Evolutionary conservation across 2,329 filamentous ascomycete species (phyloP), one percentile per base, ranked within the genome.

Genomic region (Cryphonectria parasitica): DNA sequence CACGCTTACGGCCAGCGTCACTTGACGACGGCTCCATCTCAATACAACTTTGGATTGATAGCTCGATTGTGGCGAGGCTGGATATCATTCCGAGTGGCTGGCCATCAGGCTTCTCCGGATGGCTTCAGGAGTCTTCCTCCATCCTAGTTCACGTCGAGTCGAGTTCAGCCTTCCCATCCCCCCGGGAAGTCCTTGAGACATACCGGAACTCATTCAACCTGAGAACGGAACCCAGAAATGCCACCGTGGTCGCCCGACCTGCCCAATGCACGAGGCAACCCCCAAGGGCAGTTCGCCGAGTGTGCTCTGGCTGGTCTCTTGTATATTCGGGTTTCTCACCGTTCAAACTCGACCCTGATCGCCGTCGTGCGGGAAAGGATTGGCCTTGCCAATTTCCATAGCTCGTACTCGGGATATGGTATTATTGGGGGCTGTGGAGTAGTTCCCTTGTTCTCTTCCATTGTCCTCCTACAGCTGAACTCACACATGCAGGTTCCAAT

Each of bases 1-100:
- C 62, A 66, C 58, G 69, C 61, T 36, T 43, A 25, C 11, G 43
- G 19, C 34, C 22, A 25, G 22, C 28, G 49, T 64, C 43, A 64
- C 63, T 28, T 39, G 39, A 43, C 39, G 25, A 64, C 25, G 39
- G 39, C 39, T 31, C 13, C 10, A 25, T 43, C 52, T 28, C 52
- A 25, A 5, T 28, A 4, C 4, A 28, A 2, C 52, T 45, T 17
- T 45, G 43, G 17, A 6, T 4, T 34, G 34, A 6, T 34, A 34
- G 34, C 34, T 34, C 34, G 34, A 34, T 34, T 34, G 34, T 34
- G 34, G 34, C 34, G 45, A 10, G 8, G 25, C 45, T 7, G 25
- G 25, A 11, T 17, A 8, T 58, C 54, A 31, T 15, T 31, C 11
- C 11, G 54, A n/a, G 54, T 19, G 25, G n/a, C 25, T 56, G 17